Conservation (phyloP, 192 early-diverging fungal species). For the Backusella australiensis region DNA sequence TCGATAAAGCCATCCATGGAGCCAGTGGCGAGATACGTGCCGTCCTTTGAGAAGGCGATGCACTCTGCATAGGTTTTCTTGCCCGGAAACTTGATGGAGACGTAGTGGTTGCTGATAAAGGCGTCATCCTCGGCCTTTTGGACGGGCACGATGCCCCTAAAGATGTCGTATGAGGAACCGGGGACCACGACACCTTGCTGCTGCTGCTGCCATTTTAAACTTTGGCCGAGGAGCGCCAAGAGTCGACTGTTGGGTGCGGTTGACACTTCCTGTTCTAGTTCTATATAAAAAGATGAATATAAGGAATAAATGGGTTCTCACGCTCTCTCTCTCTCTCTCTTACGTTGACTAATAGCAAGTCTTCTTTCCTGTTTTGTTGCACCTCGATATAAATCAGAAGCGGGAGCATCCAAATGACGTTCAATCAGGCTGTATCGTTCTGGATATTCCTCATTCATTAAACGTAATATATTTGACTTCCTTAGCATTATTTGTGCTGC, state of each 20-base stretch:
- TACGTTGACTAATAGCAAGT: slow-evolving; percentile 68
- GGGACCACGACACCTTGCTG: slow-evolving; percentile 70
- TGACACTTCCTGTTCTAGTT: slow-evolving; percentile 60
- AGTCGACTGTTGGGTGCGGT: slow-evolving; percentile 77
- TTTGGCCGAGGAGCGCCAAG: slow-evolving; percentile 81
- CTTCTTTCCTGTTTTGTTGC: slow-evolving; percentile 75
- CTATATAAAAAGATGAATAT: slow-evolving; percentile 16
- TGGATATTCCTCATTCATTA: slow-evolving; percentile 65
- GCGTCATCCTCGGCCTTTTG: slow-evolving; percentile 72
- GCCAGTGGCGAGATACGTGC: slow-evolving; percentile 84
- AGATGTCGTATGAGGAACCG: slow-evolving; percentile 77
- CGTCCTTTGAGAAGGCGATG: slow-evolving; percentile 79
- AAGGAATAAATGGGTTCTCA: neutral
- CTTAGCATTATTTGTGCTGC: slow-evolving; percentile 82
- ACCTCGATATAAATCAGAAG: slow-evolving; percentile 58
- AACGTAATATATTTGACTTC: slow-evolving; percentile 87
- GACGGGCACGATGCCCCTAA: slow-evolving; percentile 63
- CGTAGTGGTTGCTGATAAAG: slow-evolving; percentile 65
- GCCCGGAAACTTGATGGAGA: slow-evolving; percentile 87
- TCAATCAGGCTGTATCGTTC: slow-evolving; percentile 87
- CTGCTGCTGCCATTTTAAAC: slow-evolving; percentile 86
- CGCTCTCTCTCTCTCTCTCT: neutral
- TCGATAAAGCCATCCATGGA: slow-evolving; percentile 95
- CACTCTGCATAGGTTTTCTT: slow-evolving; percentile 82
- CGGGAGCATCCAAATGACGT: slow-evolving; percentile 56